These are phyloP conservation scores for Paspalum notatum DNA, from an alignment of 176 grass and related monocot genomes.

Conservation along the genomic window DNA sequence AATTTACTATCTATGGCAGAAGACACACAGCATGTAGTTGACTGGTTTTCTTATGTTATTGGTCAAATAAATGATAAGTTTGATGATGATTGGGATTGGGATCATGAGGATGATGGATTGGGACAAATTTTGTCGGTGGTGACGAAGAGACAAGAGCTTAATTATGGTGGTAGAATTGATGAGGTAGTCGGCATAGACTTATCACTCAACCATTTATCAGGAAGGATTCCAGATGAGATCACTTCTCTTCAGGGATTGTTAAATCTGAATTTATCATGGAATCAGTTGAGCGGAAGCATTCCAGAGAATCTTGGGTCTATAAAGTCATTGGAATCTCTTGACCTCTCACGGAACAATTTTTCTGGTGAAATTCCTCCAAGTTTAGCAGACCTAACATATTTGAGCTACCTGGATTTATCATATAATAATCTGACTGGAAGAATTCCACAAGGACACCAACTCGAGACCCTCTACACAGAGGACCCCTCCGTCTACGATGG, in stretches of 20 bases:
- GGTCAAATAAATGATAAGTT: too few species aligned
- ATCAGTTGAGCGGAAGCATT: background rate
- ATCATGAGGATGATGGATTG: background rate
- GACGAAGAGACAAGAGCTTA: background rate
- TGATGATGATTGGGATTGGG: background rate
- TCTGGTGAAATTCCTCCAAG: conserved; percentile 21
- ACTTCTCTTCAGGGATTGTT: background rate
- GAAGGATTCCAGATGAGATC: background rate
- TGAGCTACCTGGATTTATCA: conserved; percentile 41
- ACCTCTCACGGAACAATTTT: conserved; percentile 38
- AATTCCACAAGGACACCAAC: conserved; percentile 38
- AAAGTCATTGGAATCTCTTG: conserved; percentile 45
- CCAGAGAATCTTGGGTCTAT: background rate
- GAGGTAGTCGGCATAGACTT: background rate
- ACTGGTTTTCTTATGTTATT: too few species aligned
- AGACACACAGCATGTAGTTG: background rate
- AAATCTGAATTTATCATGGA: background rate
- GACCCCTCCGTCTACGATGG: conserved; percentile 40
- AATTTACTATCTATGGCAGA: background rate
- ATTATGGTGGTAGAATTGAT: background rate
- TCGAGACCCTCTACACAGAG: conserved; percentile 16
- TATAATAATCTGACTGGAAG: conserved; percentile 46
- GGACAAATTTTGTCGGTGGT: background rate
- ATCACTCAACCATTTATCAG: background rate
- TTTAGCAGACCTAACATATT: conserved; percentile 25